A percentile compares a stretch with the other conserved stretches of the same genome.
phyloP scores from a whole-genome alignment of 1,284 basidiomycete species.

The Apiotrichum porosum region DNA sequence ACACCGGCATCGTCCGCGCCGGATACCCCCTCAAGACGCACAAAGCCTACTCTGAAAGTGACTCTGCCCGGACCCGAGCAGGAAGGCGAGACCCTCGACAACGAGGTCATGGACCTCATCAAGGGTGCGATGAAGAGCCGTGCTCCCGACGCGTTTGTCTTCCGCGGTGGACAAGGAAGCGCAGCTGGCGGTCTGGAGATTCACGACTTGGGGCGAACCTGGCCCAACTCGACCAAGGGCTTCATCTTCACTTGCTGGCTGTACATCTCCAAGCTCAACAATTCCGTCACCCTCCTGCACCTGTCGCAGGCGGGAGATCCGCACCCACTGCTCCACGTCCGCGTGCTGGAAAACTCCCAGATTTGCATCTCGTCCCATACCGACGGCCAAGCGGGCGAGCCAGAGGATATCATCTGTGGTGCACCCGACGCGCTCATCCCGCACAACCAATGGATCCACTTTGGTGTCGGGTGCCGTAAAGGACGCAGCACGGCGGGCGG shows the following conservation, averaged over 20 bases:
- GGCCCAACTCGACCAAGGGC: constrained; percentile 38
- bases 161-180: constrained; percentile 22
- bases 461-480: constrained; percentile 38
- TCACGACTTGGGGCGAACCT: constrained; percentile 32
- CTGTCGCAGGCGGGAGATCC: constrained; percentile 23
- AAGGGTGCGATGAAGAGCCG: constrained; percentile 36
- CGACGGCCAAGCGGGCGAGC: constrained; percentile 7
- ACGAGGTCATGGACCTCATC: constrained; percentile 41
- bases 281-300: constrained; percentile 40
- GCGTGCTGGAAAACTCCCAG: constrained; percentile 46
- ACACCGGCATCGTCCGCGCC: background rate
- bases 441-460: constrained; percentile 46
- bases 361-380: constrained; percentile 33
- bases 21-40: background rate
- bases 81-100: constrained; percentile 21
- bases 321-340: constrained; percentile 35
- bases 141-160: constrained; percentile 41
- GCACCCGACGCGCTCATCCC: constrained; percentile 44
- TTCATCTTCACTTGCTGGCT: constrained; percentile 45
- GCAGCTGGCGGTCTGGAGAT: constrained; percentile 36
- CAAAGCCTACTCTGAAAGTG: background rate
- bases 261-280: constrained; percentile 39
- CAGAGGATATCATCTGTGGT: constrained; percentile 38
- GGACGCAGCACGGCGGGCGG: constrained; percentile 15
- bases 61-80: background rate